Conservation (phyloP, 2,329 filamentous ascomycete species). For the Leptosphaerulina australis region DNA sequence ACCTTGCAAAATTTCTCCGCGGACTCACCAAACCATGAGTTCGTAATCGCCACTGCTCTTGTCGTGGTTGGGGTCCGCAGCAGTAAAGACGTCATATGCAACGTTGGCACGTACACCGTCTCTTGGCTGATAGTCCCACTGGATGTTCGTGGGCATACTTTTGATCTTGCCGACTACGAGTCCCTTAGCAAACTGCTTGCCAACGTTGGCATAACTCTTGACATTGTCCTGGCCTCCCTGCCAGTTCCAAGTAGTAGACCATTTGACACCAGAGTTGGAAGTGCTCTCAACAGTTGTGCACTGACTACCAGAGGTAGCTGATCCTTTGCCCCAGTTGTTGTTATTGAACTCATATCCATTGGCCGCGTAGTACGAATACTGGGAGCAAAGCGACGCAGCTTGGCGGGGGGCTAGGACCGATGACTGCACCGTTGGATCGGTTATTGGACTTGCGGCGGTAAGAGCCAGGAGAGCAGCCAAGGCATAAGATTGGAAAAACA, state of each 20-base stretch:
- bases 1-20: background rate
- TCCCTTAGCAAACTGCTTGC: constrained; percentile 26
- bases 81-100: constrained; percentile 37
- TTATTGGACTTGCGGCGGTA: constrained; percentile 3
- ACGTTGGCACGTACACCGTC: constrained; percentile 29
- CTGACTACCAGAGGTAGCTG: constrained; percentile 25
- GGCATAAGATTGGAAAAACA: constrained; percentile 2
- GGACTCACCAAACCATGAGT: constrained; percentile 33
- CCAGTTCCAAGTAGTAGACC: constrained; percentile 29
- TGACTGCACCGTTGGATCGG: background rate
- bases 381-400: constrained; percentile 23
- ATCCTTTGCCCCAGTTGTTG: constrained; percentile 29
- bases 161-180: constrained; percentile 24
- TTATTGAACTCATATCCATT: constrained; percentile 35
- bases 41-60: constrained; percentile 36
- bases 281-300: constrained; percentile 31
- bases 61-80: constrained; percentile 27
- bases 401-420: constrained; percentile 6
- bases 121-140: constrained; percentile 29
- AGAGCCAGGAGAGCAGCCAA: constrained; percentile 3
- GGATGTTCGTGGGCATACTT: constrained; percentile 26
- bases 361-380: constrained; percentile 28
- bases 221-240: constrained; percentile 31
- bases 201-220: constrained; percentile 33
- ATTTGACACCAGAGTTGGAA: constrained; percentile 22